These are phyloP conservation scores for Diaporthe sp. DNA, from an alignment of 2,329 filamentous ascomycete species.

Conservation along the genomic window DNA sequence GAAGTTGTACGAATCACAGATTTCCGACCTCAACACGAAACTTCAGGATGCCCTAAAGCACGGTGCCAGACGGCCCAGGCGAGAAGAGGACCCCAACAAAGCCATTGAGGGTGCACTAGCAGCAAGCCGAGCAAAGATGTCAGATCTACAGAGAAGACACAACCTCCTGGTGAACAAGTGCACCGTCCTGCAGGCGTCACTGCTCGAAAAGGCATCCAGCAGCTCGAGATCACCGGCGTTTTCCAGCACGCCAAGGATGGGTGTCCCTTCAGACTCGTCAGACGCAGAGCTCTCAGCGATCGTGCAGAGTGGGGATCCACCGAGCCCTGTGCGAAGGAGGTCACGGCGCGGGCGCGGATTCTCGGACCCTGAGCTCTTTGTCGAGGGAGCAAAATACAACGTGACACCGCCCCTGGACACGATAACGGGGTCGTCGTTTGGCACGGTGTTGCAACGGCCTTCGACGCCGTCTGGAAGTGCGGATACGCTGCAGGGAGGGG, in stretches of 20 bases:
- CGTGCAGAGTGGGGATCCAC: constrained; percentile 46
- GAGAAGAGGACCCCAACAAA: constrained; percentile 50
- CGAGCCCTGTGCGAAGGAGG: constrained; percentile 54
- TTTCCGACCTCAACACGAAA: constrained; percentile 60
- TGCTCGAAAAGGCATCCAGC: constrained; percentile 62
- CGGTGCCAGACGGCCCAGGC: constrained; percentile 37
- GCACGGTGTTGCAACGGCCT: constrained; percentile 50
- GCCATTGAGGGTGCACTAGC: constrained; percentile 61
- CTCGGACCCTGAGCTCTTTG: constrained; percentile 57
- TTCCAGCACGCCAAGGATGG: constrained; percentile 35
- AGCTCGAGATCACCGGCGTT: constrained; percentile 38
- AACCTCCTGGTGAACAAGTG: constrained; percentile 65
- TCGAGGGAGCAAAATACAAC: constrained; percentile 58
- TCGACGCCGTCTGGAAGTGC: constrained; percentile 53
- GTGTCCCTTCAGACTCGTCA: constrained; percentile 44
- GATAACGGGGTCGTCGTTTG: constrained; percentile 44
- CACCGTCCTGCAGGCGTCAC: constrained; percentile 63
- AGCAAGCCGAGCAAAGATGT: constrained; percentile 66
- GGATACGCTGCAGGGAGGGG: constrained; percentile 42
- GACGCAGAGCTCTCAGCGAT: constrained; percentile 55
- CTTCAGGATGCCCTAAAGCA: constrained; percentile 55
- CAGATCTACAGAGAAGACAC: constrained; percentile 67
- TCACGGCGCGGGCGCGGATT: constrained; percentile 54
- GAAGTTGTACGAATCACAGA: constrained; percentile 62
- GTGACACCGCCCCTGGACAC: constrained; percentile 57